A percentile compares a stretch with the other conserved stretches of the same genome.
Evolutionary conservation across 1,284 basidiomycete species (phyloP).

Genomic region (Calocybe gambosa): DNA sequence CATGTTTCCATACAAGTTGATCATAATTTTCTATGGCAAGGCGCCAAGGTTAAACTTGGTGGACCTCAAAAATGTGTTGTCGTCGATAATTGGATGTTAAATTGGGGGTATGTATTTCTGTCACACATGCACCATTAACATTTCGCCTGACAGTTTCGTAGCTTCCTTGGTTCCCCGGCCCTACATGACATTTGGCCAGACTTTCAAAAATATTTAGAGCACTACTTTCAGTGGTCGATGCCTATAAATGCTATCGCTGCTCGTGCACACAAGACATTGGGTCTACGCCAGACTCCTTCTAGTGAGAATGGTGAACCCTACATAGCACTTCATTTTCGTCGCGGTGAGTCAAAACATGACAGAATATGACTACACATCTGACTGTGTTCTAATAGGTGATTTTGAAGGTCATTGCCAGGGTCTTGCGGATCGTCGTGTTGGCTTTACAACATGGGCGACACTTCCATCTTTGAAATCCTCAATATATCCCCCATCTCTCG

Average conservation of each 20-base stretch:
- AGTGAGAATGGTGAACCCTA: conserved; percentile 27
- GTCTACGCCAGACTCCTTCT: conserved; percentile 21
- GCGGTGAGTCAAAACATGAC: conserved; percentile 23
- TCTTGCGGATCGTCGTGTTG: conserved; percentile 25
- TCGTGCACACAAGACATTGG: conserved; percentile 26
- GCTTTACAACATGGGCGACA: conserved; percentile 41
- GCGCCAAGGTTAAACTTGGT: conserved; percentile 25
- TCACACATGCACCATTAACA: not conserved
- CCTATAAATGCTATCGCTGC: conserved; percentile 26
- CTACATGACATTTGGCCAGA: conserved; percentile 35
- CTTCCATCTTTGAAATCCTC: conserved; percentile 29
- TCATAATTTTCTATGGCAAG: conserved; percentile 28
- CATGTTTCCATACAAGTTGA: conserved; percentile 26
- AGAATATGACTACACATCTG: not conserved
- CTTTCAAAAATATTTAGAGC: conserved; percentile 32
- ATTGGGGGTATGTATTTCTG: conserved; percentile 29
- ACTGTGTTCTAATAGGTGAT: conserved; percentile 23
- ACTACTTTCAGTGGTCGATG: conserved; percentile 35
- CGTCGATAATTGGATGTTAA: conserved; percentile 36
- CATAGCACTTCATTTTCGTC: conserved; percentile 37
- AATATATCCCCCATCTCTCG: conserved; percentile 28
- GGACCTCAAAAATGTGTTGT: conserved; percentile 31
- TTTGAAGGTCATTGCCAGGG: conserved; percentile 34
- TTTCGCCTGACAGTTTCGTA: conserved; percentile 13
- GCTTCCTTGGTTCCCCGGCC: conserved; percentile 32